Conservation (phyloP, 257 asterid species). For the Solanum infundibuliforme region DNA sequence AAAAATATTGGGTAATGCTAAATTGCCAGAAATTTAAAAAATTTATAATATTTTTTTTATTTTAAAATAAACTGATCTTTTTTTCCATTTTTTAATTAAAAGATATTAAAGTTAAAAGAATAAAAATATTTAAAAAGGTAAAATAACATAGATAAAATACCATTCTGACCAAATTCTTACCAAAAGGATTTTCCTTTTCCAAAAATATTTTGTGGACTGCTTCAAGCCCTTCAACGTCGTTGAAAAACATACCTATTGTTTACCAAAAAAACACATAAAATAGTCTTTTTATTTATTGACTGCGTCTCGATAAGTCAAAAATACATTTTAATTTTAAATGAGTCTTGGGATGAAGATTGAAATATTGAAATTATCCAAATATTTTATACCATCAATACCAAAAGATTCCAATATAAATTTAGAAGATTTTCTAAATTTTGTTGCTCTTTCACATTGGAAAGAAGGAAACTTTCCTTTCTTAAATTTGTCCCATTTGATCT, state of each 20-base stretch:
- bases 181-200: background rate
- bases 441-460: constrained; percentile 32
- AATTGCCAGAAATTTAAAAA: no score
- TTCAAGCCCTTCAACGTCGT: constrained; percentile 20
- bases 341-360: constrained; percentile 28
- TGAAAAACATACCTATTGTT: constrained; percentile 8
- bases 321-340: constrained; percentile 36
- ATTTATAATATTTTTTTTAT: no score
- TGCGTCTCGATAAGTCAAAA: constrained; percentile 48
- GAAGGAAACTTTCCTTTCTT: background rate
- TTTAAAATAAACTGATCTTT: no score
- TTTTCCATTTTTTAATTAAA: no score
- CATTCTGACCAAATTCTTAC: no score
- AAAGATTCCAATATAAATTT: constrained; percentile 25
- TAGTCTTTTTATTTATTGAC: background rate
- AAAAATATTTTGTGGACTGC: constrained; percentile 15
- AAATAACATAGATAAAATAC: no score
- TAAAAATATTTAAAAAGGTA: no score
- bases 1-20: no score
- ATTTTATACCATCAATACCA: constrained; percentile 24
- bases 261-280: background rate
- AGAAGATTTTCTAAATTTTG: constrained; percentile 13
- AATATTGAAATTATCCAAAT: constrained; percentile 6
- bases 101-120: no score
- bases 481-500: constrained; percentile 3